Evolutionary conservation across 2,329 filamentous ascomycete species (phyloP).

Genomic region (Trichoderma aggressivum): DNA sequence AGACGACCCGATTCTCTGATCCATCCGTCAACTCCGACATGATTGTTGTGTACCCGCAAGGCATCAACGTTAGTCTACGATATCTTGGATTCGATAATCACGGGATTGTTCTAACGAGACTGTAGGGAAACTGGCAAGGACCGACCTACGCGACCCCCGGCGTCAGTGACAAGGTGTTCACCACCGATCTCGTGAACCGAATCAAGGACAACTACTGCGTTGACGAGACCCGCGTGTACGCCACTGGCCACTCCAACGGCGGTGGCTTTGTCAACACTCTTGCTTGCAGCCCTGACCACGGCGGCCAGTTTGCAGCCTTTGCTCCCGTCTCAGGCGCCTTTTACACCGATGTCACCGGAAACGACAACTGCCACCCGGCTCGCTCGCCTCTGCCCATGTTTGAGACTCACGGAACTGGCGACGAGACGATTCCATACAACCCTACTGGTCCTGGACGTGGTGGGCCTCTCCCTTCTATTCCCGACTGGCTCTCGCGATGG

Average conservation of each 20-base stretch:
- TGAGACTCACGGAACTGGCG: slow-evolving; percentile 49
- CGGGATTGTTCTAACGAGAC: neutral
- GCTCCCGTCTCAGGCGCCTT: slow-evolving; percentile 41
- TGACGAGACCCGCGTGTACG: slow-evolving; percentile 41
- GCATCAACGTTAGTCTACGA: slow-evolving; percentile 32
- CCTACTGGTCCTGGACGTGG: slow-evolving; percentile 38
- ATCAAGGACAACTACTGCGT: slow-evolving; percentile 38
- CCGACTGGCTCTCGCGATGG: slow-evolving; percentile 40
- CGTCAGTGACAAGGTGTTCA: slow-evolving; percentile 41
- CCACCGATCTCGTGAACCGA: slow-evolving; percentile 40
- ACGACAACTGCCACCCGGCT: slow-evolving; percentile 33
- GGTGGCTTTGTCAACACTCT: slow-evolving; percentile 42
- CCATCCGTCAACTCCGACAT: slow-evolving; percentile 35
- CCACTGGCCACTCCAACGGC: slow-evolving; percentile 44
- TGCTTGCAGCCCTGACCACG: slow-evolving; percentile 38
- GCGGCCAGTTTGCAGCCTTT: slow-evolving; percentile 40
- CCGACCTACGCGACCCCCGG: slow-evolving; percentile 33
- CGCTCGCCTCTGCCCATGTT: slow-evolving; percentile 45
- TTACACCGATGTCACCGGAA: slow-evolving; percentile 35
- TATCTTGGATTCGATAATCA: neutral
- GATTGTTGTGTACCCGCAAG: slow-evolving; percentile 46
- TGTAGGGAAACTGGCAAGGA: slow-evolving; percentile 40
- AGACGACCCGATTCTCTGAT: slow-evolving; percentile 36
- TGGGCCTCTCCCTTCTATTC: slow-evolving; percentile 43
- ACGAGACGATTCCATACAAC: slow-evolving; percentile 44